Percentiles rank a stretch among this genome's conserved stretches.
These are phyloP conservation scores for Taphrina sp. DNA, from an alignment of 1,139 yeast species.

Conservation along the genomic window DNA sequence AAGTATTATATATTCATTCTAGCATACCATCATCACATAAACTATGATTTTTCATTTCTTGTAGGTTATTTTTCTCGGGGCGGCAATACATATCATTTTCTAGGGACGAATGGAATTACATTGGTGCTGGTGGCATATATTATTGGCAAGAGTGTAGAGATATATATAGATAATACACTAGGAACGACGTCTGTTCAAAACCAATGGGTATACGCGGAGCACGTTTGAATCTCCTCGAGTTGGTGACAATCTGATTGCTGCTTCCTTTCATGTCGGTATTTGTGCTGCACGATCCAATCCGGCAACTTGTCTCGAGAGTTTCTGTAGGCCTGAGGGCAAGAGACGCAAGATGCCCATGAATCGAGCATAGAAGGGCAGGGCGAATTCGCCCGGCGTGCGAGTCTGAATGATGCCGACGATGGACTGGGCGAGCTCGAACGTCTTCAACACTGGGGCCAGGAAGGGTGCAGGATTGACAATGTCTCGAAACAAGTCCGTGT, in stretches of 20 bases:
- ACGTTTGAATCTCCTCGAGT: neutral
- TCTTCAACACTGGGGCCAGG: conserved; percentile 79
- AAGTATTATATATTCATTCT: too few relatives aligned
- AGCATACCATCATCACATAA: too few relatives aligned
- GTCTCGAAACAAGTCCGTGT: conserved; percentile 67
- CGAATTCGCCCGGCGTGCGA: conserved; percentile 68
- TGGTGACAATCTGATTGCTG: neutral
- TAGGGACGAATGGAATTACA: too few relatives aligned
- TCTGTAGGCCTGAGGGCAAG: conserved; percentile 69
- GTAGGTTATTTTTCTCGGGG: too few relatives aligned
- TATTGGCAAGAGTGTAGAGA: too few relatives aligned
- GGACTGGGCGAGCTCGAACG: conserved; percentile 58
- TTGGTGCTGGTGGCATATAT: too few relatives aligned
- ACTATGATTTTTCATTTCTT: too few relatives aligned
- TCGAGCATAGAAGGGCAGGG: conserved; percentile 71
- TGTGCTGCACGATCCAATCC: conserved; percentile 59
- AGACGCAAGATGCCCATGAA: conserved; percentile 68
- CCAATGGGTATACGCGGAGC: too few relatives aligned
- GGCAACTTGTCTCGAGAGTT: conserved; percentile 52
- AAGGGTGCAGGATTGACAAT: conserved; percentile 68
- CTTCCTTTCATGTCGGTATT: neutral
- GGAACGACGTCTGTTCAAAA: too few relatives aligned
- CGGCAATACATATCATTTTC: too few relatives aligned
- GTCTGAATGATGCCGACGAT: conserved; percentile 58
- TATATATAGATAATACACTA: too few relatives aligned